These are phyloP conservation scores for Talaromyces sp. DNA, from an alignment of 2,329 filamentous ascomycete species.

Conservation along the genomic window DNA sequence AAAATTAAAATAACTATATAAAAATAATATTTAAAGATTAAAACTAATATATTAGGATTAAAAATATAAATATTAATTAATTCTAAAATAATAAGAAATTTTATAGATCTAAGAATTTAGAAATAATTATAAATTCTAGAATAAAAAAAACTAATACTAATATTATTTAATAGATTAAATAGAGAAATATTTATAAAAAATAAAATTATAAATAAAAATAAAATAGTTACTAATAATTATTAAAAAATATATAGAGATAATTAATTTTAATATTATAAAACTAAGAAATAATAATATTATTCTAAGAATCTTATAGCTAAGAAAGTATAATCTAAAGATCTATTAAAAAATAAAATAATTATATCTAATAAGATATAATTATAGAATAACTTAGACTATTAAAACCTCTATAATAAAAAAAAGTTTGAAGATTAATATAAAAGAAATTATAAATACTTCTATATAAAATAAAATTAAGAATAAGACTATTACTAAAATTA, in stretches of 20 bases:
- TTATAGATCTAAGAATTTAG: too few relatives aligned
- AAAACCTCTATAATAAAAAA: background rate
- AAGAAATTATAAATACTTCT: background rate
- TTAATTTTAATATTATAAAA: background rate
- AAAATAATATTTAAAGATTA: too few relatives aligned
- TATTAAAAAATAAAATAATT: background rate
- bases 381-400: background rate
- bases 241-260: background rate
- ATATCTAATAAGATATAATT: background rate
- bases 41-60: too few relatives aligned
- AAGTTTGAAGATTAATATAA: background rate
- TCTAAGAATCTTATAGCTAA: background rate
- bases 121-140: too few relatives aligned
- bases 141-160: too few relatives aligned
- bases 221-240: too few relatives aligned
- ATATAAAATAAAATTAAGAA: background rate
- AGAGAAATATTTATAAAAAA: too few relatives aligned
- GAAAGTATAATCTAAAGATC: background rate
- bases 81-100: too few relatives aligned
- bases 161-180: too few relatives aligned
- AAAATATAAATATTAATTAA: too few relatives aligned
- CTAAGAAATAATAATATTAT: background rate
- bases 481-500: background rate
- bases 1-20: too few relatives aligned
- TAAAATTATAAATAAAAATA: too few relatives aligned